phyloP scores from a whole-genome alignment of 345 rosid species.

The Syzygium jambos region DNA sequence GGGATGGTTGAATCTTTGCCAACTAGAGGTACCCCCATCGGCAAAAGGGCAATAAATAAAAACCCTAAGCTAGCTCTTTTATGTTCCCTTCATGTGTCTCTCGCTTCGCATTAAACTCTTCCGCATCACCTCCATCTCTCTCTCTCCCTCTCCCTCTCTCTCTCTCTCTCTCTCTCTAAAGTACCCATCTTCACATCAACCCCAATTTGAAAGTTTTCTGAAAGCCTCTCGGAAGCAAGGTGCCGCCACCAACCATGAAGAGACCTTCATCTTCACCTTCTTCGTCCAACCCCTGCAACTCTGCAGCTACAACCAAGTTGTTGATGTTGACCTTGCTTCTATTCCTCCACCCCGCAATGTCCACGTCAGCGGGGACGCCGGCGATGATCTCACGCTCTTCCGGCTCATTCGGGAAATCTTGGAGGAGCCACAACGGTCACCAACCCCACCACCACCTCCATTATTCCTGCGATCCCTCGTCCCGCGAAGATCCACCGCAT shows the following conservation, averaged over 20 bases:
- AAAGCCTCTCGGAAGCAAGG: neutral
- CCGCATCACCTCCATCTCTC: neutral
- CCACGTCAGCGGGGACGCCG: neutral
- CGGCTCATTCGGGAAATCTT: neutral
- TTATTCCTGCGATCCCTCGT: constrained; percentile 25
- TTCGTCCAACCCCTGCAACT: neutral
- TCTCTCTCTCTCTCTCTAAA: neutral
- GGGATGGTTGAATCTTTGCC: neutral
- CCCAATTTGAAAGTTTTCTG: neutral
- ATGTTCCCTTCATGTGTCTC: constrained; percentile 31
- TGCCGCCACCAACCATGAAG: neutral
- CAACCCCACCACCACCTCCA: constrained; percentile 3
- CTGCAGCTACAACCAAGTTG: neutral
- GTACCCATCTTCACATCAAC: neutral
- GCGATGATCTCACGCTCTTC: neutral
- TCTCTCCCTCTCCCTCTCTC: neutral
- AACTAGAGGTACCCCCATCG: neutral
- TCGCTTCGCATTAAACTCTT: constrained; percentile 25
- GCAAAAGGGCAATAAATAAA: neutral
- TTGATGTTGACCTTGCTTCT: neutral
- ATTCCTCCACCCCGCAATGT: neutral
- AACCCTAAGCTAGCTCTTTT: neutral
- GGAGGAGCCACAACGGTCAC: constrained; percentile 2
- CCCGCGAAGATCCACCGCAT: constrained; percentile 3
- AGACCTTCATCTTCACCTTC: neutral